Base-by-base conservation (phyloP, 2,329 filamentous ascomycete genomes). In the Pseudogymnoascus sp. region DNA sequence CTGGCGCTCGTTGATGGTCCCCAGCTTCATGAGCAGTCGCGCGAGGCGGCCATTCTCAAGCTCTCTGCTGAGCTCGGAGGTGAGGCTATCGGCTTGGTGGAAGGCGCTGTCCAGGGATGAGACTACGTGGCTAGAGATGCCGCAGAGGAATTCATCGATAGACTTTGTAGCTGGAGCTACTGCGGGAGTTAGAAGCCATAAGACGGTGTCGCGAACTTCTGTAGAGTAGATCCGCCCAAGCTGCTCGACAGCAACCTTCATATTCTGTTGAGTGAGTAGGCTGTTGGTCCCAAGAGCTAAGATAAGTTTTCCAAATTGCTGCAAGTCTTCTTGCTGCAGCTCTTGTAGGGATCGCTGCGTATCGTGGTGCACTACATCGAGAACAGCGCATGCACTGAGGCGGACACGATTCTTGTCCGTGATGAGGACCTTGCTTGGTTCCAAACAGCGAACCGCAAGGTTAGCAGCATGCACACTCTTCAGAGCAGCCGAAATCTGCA, bases 371-470 rank as follows among this genome's bases (percentile, higher is more conserved):
- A 96, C 83, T 35, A 99, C 91, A 71, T 99, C 94, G 64, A 96
- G 79, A 33, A 99, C 87, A 1, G 87, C 89, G 74, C 93, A 97
- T 13, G 89, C 92, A 70, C 89, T 93, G 42, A 99, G 79, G 33
- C 93, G 87, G 65, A 99, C 85, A 33, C 92, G 88, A 71, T 93
- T 94, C 75, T 93, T 96, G 48, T 91, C 89, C 0, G 93, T 97
- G 21, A 97, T 72, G 13, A 99, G 82, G 62, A 99, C 87, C 73
- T 97, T 97, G 75, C 85, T 93, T 10, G 90, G 82, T 63, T 94
- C 90, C 52, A 99, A 85, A 60, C 93, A 88, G 58, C 92, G 84
- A 37, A 92, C 93, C 21, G 94, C 93, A 40, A 97, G 80, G 18
- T 89, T 89, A 61, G 82, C 84, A 10, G 82, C 81, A 72, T 99